Conservation (phyloP, 2,329 filamentous ascomycete species). For the Diaporthe helianthi region DNA sequence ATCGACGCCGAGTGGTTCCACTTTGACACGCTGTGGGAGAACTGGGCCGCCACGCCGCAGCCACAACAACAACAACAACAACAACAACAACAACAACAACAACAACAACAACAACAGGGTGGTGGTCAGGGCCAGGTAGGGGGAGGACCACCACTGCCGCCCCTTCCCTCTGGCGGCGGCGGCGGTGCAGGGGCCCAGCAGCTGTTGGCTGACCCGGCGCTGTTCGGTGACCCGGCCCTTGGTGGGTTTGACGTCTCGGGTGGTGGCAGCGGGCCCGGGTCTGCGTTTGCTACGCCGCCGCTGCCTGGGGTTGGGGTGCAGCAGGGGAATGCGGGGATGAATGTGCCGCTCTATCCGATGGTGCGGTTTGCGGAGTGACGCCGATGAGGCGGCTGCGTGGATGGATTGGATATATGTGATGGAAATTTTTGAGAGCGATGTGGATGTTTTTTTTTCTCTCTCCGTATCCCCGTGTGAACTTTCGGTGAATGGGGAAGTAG, state of each 20-base stretch:
- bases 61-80: not conserved
- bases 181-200: not conserved
- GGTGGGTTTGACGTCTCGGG: constrained; percentile 22
- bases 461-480: not conserved
- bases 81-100: not conserved
- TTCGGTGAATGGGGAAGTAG: not conserved
- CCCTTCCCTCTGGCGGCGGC: too few relatives aligned
- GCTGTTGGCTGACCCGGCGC: constrained; percentile 28
- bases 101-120: not conserved
- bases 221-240: constrained; percentile 28
- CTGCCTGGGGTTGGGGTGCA: constrained; percentile 4
- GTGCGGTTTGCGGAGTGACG: constrained; percentile 26
- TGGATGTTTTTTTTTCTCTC: not conserved
- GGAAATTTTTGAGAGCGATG: too few relatives aligned
- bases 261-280: not conserved
- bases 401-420: not conserved
- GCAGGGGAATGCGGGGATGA: not conserved
- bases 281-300: constrained; percentile 25
- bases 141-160: not conserved
- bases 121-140: not conserved
- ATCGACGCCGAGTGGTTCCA: constrained; percentile 33
- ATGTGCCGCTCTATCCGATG: constrained; percentile 31
- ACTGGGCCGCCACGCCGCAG: constrained; percentile 18
- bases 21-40: constrained; percentile 34
- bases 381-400: not conserved